Evolutionary conservation across 2,329 filamentous ascomycete species (phyloP), one percentile per base, ranked within the genome.

Genomic region (Dactylella cylindrospora): DNA sequence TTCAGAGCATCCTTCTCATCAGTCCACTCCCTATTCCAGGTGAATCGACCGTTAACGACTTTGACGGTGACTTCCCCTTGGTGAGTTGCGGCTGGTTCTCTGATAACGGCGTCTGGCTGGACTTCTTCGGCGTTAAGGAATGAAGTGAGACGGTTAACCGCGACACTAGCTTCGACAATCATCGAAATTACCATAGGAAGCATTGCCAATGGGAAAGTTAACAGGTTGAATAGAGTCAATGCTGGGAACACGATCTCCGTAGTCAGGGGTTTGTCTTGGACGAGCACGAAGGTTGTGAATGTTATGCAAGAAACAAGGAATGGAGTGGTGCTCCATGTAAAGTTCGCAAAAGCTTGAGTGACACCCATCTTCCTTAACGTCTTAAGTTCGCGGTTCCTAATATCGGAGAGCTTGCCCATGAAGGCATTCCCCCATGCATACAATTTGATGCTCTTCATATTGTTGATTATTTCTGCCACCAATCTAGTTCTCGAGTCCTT

Each of bases 361-460:
- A 90, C 91, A 64, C 93, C 93, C 68, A 98, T 98, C 74, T 91
- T 96, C 65, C 93, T 86, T 53, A 98, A 79, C 20, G 94, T 98
- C 76, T 93, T 93, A 51, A 98, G 78, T 74, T 98, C 93, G 69
- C 89, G 82, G 70, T 98, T 98, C 74, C 93, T 84, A 62, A 98
- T 90, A 72, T 88, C 87, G 75, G 93, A 97, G 59, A 98, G 82
- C 75, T 95, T 95, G 74, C 90, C 93, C 84, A 96, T 95, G 72
- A 98, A 98, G 10, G 93, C 91, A 23, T 85, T 86, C 25, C 90
- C 91, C 93, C 93, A 98, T 23, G 93, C 93, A 72, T 96, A 98
- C 15, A 98, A 81, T 76, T 98, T 98, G 77, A 98, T 93, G 71
- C 90, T 95, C 78, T 98, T 98, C 88, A 98, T 98, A 75, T 97